Evolutionary conservation across 441 rosid species (phyloP), one percentile per base, ranked within the genome.

Genomic region (Pelargonium cotyledonis): DNA sequence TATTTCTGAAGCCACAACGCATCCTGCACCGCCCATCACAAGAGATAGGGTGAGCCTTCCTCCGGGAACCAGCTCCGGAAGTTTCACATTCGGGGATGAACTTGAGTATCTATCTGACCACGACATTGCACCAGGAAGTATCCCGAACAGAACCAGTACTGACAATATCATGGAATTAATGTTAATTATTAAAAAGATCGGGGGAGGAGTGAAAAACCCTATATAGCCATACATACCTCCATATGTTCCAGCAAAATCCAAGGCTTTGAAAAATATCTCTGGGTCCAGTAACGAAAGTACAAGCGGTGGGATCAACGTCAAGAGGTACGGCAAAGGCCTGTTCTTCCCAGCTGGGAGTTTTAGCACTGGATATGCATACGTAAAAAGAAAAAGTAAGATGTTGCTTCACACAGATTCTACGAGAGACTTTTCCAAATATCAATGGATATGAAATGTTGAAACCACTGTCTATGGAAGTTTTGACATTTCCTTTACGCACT

Each of bases 211-310:
- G 23, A 21, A 21, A 53, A 53, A 4, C 5, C 60, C 11, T 46
- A 1, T 9, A 46, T 46, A 46, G 7, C 60, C 9, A 11, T 2
- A 16, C 26, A 2, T 82, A 90, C 97, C 97, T 88, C 96, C 98
- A 70, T 91, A 91, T 18, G 96, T 88, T 69, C 98, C 98, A 8
- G 97, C 93, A 78, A 93, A 89, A 77, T 91, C 97, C 81, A 93
- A 79, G 66, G 98, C 97, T 74, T 88, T 88, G 86, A 91, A 91
- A 77, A 93, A 93, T 76, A 93, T 89, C 80, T 89, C 96, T 5
- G 97, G 98, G 77, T 89, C 91, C 15, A 93, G 85, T 71, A 86
- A 70, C 51, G 98, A 80, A 65, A 93, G 84, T 46, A 72, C 57
- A 70, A 89, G 73, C 6, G 97, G 98, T 4, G 96, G 98, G 80